These are phyloP conservation scores for Aspergillus alliaceus DNA, from an alignment of 2,329 filamentous ascomycete species.

Conservation along the genomic window DNA sequence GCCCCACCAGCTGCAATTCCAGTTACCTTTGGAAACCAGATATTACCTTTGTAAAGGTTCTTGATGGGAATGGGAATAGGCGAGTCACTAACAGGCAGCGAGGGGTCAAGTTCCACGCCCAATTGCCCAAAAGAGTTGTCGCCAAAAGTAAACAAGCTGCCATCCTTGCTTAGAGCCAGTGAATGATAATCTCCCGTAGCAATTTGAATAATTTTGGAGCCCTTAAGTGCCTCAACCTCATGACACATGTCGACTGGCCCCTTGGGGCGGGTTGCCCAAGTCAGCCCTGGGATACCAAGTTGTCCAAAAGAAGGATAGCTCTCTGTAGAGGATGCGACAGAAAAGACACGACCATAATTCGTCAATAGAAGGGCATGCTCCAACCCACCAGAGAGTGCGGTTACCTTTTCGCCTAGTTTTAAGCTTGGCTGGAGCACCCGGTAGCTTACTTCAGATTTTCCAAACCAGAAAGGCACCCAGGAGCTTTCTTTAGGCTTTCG, in stretches of 20 bases:
- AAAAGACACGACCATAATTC: constrained; percentile 80
- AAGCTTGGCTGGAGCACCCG: constrained; percentile 69
- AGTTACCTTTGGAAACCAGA: constrained; percentile 66
- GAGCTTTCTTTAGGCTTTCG: constrained; percentile 63
- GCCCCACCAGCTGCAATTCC: constrained; percentile 79
- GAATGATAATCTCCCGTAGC: constrained; percentile 88
- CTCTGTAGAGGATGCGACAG: constrained; percentile 76
- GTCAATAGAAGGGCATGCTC: constrained; percentile 88
- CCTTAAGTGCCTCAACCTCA: constrained; percentile 70
- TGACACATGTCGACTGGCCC: constrained; percentile 81
- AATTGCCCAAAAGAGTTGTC: constrained; percentile 92
- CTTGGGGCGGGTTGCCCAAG: constrained; percentile 72
- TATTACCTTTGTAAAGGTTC: constrained; percentile 69
- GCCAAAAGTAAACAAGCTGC: constrained; percentile 81
- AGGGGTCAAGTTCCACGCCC: constrained; percentile 70
- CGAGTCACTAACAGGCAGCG: constrained; percentile 63
- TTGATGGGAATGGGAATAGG: constrained; percentile 71
- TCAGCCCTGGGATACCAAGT: constrained; percentile 79
- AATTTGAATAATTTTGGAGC: constrained; percentile 70
- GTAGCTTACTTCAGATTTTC: constrained; percentile 63
- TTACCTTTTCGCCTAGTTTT: constrained; percentile 69
- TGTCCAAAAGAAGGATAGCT: constrained; percentile 81
- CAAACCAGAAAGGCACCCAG: constrained; percentile 75
- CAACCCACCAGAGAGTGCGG: constrained; percentile 72
- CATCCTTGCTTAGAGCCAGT: constrained; percentile 71